phyloP scores from a whole-genome alignment of 805 yeast genomes.

The Kuraishia ogatae region DNA sequence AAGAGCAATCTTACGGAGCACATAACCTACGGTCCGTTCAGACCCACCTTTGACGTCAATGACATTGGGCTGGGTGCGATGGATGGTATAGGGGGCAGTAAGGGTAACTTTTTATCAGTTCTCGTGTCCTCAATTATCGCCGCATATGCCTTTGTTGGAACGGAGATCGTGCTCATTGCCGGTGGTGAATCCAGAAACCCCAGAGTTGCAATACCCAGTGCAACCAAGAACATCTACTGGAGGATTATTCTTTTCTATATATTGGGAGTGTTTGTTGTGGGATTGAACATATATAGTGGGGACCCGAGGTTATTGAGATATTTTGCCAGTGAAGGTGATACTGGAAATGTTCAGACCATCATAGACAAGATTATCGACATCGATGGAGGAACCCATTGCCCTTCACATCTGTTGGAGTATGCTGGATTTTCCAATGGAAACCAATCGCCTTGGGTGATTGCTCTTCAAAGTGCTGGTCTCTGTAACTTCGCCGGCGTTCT shows the following conservation, averaged over 20 bases:
- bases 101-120: slow-evolving; percentile 54
- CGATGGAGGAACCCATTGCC: slow-evolving; percentile 20
- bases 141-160: slow-evolving; percentile 72
- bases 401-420: slow-evolving; percentile 15
- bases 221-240: slow-evolving; percentile 69
- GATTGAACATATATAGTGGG: slow-evolving; percentile 68
- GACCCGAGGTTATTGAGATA: slow-evolving; percentile 65
- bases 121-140: slow-evolving; percentile 56
- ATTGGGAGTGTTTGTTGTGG: slow-evolving; percentile 58
- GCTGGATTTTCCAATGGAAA: slow-evolving; percentile 35
- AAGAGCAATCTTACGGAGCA: slow-evolving; percentile 37
- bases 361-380: slow-evolving; percentile 13
- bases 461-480: slow-evolving; percentile 41
- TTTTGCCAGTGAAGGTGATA: slow-evolving; percentile 23
- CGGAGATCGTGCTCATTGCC: slow-evolving; percentile 75
- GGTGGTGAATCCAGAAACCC: slow-evolving; percentile 86
- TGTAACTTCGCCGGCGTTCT: slow-evolving; percentile 42
- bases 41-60: slow-evolving; percentile 62
- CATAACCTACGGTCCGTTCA: slow-evolving; percentile 59
- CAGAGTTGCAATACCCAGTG: slow-evolving; percentile 65
- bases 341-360: slow-evolving; percentile 3
- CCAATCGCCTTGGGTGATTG: slow-evolving; percentile 51
- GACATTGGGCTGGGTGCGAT: slow-evolving; percentile 48
- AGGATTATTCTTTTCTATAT: slow-evolving; percentile 58
- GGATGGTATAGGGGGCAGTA: slow-evolving; percentile 50